Evolutionary conservation across 2,329 filamentous ascomycete genomes (phyloP), one percentile per base, ranked within the genome.

Genomic region (Colletotrichum viniferum): DNA sequence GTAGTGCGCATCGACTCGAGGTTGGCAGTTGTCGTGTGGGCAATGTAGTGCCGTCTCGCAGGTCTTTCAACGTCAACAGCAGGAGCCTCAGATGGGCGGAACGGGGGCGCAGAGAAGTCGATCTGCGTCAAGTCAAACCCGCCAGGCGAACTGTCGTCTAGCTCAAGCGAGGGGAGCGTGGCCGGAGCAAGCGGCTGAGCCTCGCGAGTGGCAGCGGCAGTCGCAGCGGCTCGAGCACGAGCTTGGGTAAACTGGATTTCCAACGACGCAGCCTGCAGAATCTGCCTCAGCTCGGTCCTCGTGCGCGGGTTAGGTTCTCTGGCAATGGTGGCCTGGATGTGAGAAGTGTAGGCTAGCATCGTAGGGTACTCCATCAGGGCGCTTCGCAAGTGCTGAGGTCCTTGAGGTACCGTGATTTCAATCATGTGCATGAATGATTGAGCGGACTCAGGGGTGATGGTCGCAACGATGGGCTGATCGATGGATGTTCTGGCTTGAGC

Each of bases 281-380:
- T 85, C 71, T 88, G 85, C 56, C 90, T 85, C 12, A 92, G 83
- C 73, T 90, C 87, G 5, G 86, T 84, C 43, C 89, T 85, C 16
- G 85, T 78, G 36, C 88, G 83, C 0, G 88, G 85, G 60, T 88
- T 90, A 0, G 85, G 81, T 69, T 91, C 87, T 4, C 87, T 84
- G 74, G 90, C 88, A 52, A 92, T 91, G 7, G 86, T 85, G 0
- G 84, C 80, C 76, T 90, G 88, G 7, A 92, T 84, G 63, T 89
- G 86, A 7, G 80, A 82, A 66, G 89, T 86, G 76, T 87, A 88
- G 7, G 83, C 82, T 7, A 91, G 82, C 76, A 90, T 86, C 5
- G 84, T 84, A 1, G 89, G 90, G 73, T 90, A 88, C 5, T 81
- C 85, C 0, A 82, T 77, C 32, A 92, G 80, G 2, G 86, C 86